Evolutionary conservation across 1,139 yeast genomes (phyloP).

Genomic region (Geotrichum phurueaensis): DNA sequence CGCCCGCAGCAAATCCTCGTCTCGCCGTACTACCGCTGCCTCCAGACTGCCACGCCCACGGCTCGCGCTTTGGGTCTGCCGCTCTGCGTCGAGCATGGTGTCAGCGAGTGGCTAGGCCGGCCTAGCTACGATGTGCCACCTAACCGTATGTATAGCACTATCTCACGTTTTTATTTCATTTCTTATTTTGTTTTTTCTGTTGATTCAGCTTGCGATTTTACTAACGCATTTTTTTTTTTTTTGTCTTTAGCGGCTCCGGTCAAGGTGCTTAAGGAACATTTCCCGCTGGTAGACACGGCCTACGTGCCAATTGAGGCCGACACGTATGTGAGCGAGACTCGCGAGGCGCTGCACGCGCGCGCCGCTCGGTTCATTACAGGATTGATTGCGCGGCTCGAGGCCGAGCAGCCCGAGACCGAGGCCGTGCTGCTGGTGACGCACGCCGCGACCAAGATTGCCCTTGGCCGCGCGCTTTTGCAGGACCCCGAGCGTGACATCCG

Average conservation of each 20-base stretch:
- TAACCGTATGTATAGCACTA: slow-evolving; percentile 7
- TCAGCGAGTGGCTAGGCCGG: slow-evolving; percentile 40
- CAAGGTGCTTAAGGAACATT: slow-evolving; percentile 44
- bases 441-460: slow-evolving; percentile 77
- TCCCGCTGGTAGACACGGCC: slow-evolving; percentile 42
- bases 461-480: slow-evolving; percentile 63
- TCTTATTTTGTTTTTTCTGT: background rate
- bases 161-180: background rate
- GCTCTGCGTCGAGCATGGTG: slow-evolving; percentile 47
- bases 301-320: slow-evolving; percentile 47
- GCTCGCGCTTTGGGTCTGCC: slow-evolving; percentile 51
- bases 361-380: slow-evolving; percentile 45
- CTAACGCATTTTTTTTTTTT: background rate
- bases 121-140: slow-evolving; percentile 22
- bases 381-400: slow-evolving; percentile 50
- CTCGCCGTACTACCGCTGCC: slow-evolving; percentile 86
- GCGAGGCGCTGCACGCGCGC: slow-evolving; percentile 54
- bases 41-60: slow-evolving; percentile 73
- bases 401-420: slow-evolving; percentile 48
- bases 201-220: background rate
- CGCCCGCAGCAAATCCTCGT: slow-evolving; percentile 55
- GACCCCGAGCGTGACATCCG: slow-evolving; percentile 44
- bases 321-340: slow-evolving; percentile 62
- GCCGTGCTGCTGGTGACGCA: slow-evolving; percentile 64
- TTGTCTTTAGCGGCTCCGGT: slow-evolving; percentile 44